Evolutionary conservation across 176 grass and related monocot genomes (phyloP).

Genomic region (Sorghum bicolor): DNA sequence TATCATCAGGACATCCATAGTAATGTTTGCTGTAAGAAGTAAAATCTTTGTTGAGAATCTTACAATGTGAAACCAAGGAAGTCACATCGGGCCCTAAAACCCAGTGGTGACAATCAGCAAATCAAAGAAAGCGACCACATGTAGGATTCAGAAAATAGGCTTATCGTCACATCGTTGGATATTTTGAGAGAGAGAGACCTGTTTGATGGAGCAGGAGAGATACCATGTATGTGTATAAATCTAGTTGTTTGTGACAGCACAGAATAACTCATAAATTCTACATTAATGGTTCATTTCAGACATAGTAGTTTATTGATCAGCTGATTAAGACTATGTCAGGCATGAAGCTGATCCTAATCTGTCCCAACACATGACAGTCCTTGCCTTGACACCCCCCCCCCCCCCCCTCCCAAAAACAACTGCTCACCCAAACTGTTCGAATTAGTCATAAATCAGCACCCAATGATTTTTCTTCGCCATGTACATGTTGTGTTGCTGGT

Average conservation of each 20-base stretch:
- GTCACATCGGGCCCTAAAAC: background rate
- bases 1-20: conserved; percentile 87
- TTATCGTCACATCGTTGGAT: background rate
- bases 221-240: background rate
- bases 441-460: too few relatives aligned
- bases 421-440: background rate
- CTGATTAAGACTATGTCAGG: background rate
- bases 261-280: background rate
- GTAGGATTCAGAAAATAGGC: background rate
- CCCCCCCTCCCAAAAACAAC: background rate
- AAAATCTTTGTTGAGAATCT: conserved; percentile 31
- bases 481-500: too few relatives aligned
- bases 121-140: background rate
- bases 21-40: conserved; percentile 72
- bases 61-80: conserved; percentile 31
- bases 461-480: too few relatives aligned
- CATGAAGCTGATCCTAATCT: background rate
- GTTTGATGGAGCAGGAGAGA: background rate
- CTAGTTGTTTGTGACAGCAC: background rate
- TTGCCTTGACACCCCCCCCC: background rate
- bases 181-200: background rate
- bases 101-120: background rate
- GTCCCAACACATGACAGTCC: background rate
- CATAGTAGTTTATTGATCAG: background rate
- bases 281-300: background rate